Evolutionary conservation across 106 monocot species (phyloP).

Genomic region (Dendrobium huoshanense): DNA sequence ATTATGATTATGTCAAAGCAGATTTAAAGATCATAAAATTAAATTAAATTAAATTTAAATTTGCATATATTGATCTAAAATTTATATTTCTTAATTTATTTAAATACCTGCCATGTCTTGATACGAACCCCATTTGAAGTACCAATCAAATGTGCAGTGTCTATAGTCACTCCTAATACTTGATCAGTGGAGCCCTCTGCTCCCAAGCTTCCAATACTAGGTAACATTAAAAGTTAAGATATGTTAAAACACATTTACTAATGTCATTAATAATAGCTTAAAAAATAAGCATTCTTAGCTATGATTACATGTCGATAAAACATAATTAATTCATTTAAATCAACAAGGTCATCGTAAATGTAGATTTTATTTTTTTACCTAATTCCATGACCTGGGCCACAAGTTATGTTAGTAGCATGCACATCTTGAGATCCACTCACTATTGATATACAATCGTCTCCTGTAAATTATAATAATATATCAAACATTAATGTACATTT

Average conservation of each 20-base stretch:
- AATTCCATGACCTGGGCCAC: conserved; percentile 90
- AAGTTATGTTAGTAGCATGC: conserved; percentile 27
- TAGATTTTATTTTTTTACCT: conserved; percentile 30
- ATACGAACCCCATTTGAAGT: conserved; percentile 77
- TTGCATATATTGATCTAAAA: no score
- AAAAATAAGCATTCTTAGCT: no score
- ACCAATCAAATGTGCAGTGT: conserved; percentile 30
- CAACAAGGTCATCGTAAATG: no score
- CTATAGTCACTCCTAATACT: conserved; percentile 61
- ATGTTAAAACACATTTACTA: no score
- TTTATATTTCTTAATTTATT: not conserved
- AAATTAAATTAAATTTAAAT: no score
- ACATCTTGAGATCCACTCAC: conserved; percentile 41
- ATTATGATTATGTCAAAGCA: no score
- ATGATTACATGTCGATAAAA: no score
- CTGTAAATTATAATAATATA: conserved; percentile 18
- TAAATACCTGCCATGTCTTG: conserved; percentile 76
- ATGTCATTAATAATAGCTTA: no score
- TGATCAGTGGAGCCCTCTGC: conserved; percentile 24
- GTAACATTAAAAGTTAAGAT: not conserved
- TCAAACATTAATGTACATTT: no score
- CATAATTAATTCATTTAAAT: no score
- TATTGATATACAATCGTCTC: conserved; percentile 88
- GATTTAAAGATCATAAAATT: no score
- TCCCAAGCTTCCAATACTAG: conserved; percentile 82